Percentiles rank a stretch among this genome's conserved stretches.
Conservation (phyloP, 495 filamentous ascomycete species). For the Annulohypoxylon maeteangense region DNA sequence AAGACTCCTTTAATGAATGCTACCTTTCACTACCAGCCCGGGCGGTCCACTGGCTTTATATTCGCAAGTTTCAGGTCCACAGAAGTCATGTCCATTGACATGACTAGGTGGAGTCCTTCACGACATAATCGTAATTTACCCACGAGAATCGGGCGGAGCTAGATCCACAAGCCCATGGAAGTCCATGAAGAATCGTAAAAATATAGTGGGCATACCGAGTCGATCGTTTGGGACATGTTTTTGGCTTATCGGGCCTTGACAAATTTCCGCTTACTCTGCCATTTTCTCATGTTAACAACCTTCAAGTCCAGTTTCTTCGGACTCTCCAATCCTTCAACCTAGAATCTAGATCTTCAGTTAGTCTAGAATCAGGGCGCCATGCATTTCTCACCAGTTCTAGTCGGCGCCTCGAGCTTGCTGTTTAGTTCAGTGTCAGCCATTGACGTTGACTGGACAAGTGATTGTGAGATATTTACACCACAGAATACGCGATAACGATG, state of each 20-base stretch:
- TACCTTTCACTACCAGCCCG: not conserved
- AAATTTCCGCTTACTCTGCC: slow-evolving; percentile 15
- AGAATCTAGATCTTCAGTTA: not conserved
- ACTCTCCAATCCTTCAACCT: not conserved
- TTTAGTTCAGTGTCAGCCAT: slow-evolving; percentile 29
- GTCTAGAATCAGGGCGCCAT: slow-evolving; percentile 14
- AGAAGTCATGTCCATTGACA: slow-evolving; percentile 2
- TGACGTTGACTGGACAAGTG: slow-evolving; percentile 37
- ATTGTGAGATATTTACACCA: slow-evolving; percentile 23
- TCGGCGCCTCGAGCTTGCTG: slow-evolving; percentile 20
- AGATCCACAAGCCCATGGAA: slow-evolving; percentile 23
- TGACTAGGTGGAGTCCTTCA: slow-evolving; percentile 15
- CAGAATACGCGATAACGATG: not conserved
- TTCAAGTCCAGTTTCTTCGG: not conserved
- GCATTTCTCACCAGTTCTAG: slow-evolving; percentile 20
- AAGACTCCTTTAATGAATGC: not conserved
- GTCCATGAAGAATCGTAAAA: slow-evolving; percentile 2
- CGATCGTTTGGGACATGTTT: slow-evolving; percentile 13
- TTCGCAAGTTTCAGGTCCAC: slow-evolving; percentile 21
- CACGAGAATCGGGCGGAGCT: slow-evolving; percentile 12
- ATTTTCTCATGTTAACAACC: slow-evolving; percentile 15
- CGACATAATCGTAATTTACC: slow-evolving; percentile 10
- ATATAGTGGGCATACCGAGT: slow-evolving; percentile 4
- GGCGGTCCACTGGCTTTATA: slow-evolving; percentile 23
- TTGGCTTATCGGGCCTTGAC: slow-evolving; percentile 14